A percentile compares a stretch with the other conserved stretches of the same genome.
These are phyloP conservation scores for Colletotrichum sp. DNA, from an alignment of 2,329 filamentous ascomycete genomes.

Conservation along the genomic window DNA sequence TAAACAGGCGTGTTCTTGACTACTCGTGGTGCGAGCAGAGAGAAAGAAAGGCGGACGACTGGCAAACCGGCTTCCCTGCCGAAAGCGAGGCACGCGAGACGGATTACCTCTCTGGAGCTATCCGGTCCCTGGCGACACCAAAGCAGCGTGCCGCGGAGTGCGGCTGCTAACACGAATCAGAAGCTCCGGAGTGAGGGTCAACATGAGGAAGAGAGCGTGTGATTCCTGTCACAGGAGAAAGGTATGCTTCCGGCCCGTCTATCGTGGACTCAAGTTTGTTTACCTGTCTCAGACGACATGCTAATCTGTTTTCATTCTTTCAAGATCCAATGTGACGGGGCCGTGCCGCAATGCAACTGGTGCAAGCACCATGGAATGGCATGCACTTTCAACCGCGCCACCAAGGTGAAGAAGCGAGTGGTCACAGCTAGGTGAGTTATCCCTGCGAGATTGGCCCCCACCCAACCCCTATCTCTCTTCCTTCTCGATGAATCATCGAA, in stretches of 20 bases:
- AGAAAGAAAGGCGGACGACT: not conserved
- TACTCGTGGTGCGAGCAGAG: not conserved
- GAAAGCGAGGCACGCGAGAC: not conserved
- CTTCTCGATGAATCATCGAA: not conserved
- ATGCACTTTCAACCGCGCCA: conserved; percentile 45
- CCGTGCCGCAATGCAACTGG: conserved; percentile 51
- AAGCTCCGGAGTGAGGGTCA: not conserved
- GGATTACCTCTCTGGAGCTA: not conserved
- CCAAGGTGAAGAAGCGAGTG: conserved; percentile 15
- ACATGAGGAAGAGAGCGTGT: conserved; percentile 41
- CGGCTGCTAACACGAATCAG: not conserved
- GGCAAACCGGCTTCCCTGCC: not conserved
- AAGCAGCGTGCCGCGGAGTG: not conserved
- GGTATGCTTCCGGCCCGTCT: conserved; percentile 32
- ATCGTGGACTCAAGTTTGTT: not conserved
- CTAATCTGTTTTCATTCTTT: not conserved
- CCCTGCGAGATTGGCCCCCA: not conserved
- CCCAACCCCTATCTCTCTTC: not conserved
- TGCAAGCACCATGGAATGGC: conserved; percentile 50
- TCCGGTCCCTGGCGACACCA: not conserved
- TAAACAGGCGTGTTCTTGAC: not conserved
- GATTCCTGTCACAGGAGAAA: conserved; percentile 55
- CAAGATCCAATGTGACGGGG: conserved; percentile 56
- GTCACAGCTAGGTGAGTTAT: conserved; percentile 5
- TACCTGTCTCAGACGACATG: not conserved